Conservation (phyloP, 139 green algal genomes). For the Chara braunii region DNA sequence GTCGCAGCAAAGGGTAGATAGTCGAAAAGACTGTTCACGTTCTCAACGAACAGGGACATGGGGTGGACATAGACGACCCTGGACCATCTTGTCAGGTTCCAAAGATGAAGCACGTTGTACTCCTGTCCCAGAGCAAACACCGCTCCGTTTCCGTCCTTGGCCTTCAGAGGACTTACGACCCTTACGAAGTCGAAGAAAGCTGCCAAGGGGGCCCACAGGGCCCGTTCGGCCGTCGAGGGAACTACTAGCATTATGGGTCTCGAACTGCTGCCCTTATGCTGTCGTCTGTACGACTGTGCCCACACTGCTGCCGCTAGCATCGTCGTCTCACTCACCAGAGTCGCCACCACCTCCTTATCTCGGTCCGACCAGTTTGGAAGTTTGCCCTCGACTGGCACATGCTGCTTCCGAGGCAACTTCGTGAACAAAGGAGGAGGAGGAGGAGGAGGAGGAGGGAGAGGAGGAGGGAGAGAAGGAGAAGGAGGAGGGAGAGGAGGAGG, state of each 20-base stretch:
- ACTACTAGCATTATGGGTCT: constrained; percentile 29
- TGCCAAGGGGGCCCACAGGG: constrained; percentile 12
- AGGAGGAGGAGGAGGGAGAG: too few relatives aligned
- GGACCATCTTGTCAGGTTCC: background rate
- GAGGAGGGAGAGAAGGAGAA: too few relatives aligned
- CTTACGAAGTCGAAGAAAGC: constrained; percentile 24
- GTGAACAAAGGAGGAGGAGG: too few relatives aligned
- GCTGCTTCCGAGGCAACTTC: too few relatives aligned
- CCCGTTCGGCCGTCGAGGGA: constrained; percentile 6
- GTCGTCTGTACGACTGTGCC: constrained; percentile 27
- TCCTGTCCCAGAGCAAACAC: background rate
- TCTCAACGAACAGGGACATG: background rate
- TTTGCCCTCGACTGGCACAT: too few relatives aligned
- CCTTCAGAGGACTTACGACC: constrained; percentile 12
- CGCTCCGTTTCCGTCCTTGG: background rate
- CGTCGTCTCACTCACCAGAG: background rate
- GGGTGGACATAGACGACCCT: background rate
- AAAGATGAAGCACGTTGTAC: constrained; percentile 7
- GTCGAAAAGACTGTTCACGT: background rate
- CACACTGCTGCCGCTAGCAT: constrained; percentile 15
- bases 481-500: too few relatives aligned
- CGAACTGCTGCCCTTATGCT: constrained; percentile 30
- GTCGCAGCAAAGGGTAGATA: background rate
- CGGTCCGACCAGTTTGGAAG: background rate
- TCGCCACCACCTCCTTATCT: constrained; percentile 3